These are phyloP conservation scores for Apiospora kogelbergensis DNA, from an alignment of 2,329 filamentous ascomycete species.

Conservation along the genomic window DNA sequence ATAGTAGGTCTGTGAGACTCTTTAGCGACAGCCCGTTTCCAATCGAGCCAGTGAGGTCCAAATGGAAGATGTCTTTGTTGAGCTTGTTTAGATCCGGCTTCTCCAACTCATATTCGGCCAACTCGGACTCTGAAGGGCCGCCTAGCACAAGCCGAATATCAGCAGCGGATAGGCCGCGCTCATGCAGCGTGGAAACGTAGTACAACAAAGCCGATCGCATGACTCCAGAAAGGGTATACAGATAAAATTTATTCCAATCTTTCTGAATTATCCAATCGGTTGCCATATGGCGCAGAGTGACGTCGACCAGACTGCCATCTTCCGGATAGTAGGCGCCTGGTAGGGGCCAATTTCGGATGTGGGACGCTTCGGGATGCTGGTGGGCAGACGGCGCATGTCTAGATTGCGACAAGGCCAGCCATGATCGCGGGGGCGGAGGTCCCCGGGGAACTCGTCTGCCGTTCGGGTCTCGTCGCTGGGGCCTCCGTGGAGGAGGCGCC, in stretches of 20 bases:
- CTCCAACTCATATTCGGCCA: constrained; percentile 29
- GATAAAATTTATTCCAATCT: constrained; percentile 56
- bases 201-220: constrained; percentile 52
- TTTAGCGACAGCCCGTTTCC: constrained; percentile 52
- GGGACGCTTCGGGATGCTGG: constrained; percentile 13
- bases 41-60: constrained; percentile 55
- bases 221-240: constrained; percentile 55
- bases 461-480: constrained; percentile 42
- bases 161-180: constrained; percentile 47
- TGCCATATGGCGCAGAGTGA: constrained; percentile 50
- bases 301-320: constrained; percentile 50
- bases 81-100: constrained; percentile 27
- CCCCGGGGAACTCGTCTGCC: constrained; percentile 57
- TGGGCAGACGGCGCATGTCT: constrained; percentile 26
- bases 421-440: constrained; percentile 59
- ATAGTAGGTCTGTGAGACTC: constrained; percentile 52
- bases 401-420: constrained; percentile 41
- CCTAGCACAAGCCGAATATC: constrained; percentile 45
- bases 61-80: constrained; percentile 48
- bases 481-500: constrained; percentile 47
- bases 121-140: constrained; percentile 28
- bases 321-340: constrained; percentile 46
- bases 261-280: constrained; percentile 55
- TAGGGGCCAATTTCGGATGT: constrained; percentile 32
- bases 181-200: constrained; percentile 45